Evolutionary conservation across 2,329 filamentous ascomycete species (phyloP).

Genomic region (Salinomyces thailandicus): DNA sequence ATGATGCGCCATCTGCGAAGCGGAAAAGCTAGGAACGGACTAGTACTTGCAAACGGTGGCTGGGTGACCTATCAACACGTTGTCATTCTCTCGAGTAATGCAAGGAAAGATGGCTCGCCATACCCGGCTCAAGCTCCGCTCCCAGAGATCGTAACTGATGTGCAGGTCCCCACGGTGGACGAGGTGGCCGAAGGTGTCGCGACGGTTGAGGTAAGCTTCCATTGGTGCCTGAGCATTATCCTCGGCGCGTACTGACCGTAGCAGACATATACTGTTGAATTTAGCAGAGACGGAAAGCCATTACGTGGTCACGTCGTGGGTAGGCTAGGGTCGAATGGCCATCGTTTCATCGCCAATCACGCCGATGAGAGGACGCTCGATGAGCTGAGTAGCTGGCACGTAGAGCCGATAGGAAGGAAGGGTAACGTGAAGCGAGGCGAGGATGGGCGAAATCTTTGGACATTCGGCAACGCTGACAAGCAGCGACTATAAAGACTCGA

Average conservation of each 20-base stretch:
- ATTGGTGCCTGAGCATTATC: background rate
- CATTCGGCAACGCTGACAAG: conserved; percentile 11
- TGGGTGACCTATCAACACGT: conserved; percentile 56
- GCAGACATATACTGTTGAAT: conserved; percentile 53
- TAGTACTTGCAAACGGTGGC: conserved; percentile 57
- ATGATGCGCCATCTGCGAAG: conserved; percentile 45
- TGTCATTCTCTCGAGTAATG: conserved; percentile 44
- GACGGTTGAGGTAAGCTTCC: conserved; percentile 42
- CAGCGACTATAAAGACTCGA: conserved; percentile 4
- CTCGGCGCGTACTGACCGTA: conserved; percentile 1
- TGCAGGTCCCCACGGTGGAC: conserved; percentile 32
- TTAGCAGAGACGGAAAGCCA: conserved; percentile 41
- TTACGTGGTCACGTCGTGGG: conserved; percentile 43
- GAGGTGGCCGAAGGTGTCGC: conserved; percentile 41
- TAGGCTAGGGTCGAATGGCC: conserved; percentile 35
- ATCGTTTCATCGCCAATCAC: conserved; percentile 49
- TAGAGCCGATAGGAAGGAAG: conserved; percentile 40
- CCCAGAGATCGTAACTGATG: conserved; percentile 31
- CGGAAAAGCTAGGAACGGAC: conserved; percentile 38
- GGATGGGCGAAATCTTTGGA: conserved; percentile 32
- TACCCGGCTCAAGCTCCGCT: conserved; percentile 43
- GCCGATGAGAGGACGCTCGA: conserved; percentile 40
- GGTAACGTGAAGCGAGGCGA: conserved; percentile 34
- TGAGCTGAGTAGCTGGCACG: conserved; percentile 32
- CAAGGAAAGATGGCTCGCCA: conserved; percentile 26